Evolutionary conservation across 2,329 filamentous ascomycete species (phyloP).

Genomic region (Penicillium polonicum): DNA sequence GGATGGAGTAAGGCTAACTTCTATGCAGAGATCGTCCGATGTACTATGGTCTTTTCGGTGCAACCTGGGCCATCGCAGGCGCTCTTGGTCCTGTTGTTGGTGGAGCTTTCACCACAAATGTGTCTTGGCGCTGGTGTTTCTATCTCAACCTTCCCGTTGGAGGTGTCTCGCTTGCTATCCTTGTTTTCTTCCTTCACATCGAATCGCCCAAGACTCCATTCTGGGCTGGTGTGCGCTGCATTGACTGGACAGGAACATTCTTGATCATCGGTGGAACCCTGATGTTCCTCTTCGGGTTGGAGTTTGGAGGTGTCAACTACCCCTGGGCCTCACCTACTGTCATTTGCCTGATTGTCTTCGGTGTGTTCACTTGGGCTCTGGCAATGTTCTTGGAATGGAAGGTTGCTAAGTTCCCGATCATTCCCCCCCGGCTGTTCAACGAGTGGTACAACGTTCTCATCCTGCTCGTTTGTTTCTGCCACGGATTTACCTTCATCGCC

Average conservation of each 20-base stretch:
- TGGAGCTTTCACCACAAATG: slow-evolving; percentile 59
- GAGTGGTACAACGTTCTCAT: slow-evolving; percentile 64
- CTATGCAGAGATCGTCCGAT: slow-evolving; percentile 52
- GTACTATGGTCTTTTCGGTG: slow-evolving; percentile 63
- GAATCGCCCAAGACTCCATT: slow-evolving; percentile 62
- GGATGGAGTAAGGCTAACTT: slow-evolving; percentile 7
- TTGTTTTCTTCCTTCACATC: slow-evolving; percentile 61
- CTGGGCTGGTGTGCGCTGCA: slow-evolving; percentile 56
- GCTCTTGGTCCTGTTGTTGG: slow-evolving; percentile 62
- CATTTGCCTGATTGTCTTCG: slow-evolving; percentile 75
- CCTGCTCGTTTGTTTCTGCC: slow-evolving; percentile 66
- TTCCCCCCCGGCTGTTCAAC: slow-evolving; percentile 70
- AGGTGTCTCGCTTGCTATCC: slow-evolving; percentile 57
- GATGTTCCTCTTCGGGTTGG: slow-evolving; percentile 82
- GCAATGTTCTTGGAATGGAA: slow-evolving; percentile 74
- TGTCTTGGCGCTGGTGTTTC: slow-evolving; percentile 62
- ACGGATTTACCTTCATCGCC: slow-evolving; percentile 75
- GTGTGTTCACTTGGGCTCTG: slow-evolving; percentile 59
- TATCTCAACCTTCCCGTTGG: slow-evolving; percentile 64
- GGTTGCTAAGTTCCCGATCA: slow-evolving; percentile 72
- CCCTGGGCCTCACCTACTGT: slow-evolving; percentile 75
- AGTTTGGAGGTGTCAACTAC: slow-evolving; percentile 74
- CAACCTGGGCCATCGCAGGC: slow-evolving; percentile 61
- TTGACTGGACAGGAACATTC: slow-evolving; percentile 64
- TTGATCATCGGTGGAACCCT: slow-evolving; percentile 73